Conservation (phyloP, 441 rosid genomes). For the Mallotus repandus region DNA sequence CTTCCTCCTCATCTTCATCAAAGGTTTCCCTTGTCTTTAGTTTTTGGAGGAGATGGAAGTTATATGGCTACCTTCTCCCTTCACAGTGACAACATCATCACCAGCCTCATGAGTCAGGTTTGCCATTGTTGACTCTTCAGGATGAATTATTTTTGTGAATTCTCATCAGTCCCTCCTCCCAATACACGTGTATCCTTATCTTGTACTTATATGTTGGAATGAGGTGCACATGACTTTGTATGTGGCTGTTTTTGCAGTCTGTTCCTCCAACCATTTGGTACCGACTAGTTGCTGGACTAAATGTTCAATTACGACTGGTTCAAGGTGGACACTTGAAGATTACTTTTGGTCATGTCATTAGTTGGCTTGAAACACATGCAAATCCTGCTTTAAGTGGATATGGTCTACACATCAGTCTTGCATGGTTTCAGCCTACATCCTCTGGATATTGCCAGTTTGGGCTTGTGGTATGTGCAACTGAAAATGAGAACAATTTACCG, state of each 20-base stretch:
- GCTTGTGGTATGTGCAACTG: conserved; percentile 48
- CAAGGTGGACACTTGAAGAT: conserved; percentile 60
- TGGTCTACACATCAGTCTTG: conserved; percentile 66
- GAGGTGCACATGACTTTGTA: conserved; percentile 14
- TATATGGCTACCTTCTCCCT: conserved; percentile 83
- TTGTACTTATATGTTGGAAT: conserved; percentile 9
- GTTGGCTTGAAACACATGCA: conserved; percentile 92
- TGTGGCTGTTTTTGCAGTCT: conserved; percentile 39
- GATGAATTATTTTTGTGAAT: conserved; percentile 16
- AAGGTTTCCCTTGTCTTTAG: conserved; percentile 70
- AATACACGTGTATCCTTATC: neutral
- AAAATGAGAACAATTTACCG: conserved; percentile 30
- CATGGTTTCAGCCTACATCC: conserved; percentile 76
- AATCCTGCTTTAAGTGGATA: conserved; percentile 68
- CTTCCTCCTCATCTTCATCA: conserved; percentile 72
- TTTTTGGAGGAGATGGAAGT: conserved; percentile 90
- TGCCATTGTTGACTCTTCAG: conserved; percentile 16
- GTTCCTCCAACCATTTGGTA: conserved; percentile 88
- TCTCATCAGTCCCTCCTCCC: conserved; percentile 1
- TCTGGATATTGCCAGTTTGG: conserved; percentile 81
- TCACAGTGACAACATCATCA: conserved; percentile 73
- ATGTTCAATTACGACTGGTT: conserved; percentile 82
- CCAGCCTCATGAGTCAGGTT: conserved; percentile 86
- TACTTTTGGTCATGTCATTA: conserved; percentile 63
- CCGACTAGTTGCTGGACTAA: conserved; percentile 83